A percentile compares a stretch with the other conserved stretches of the same genome.
Evolutionary conservation across 495 filamentous ascomycete genomes (phyloP).

Genomic region (Cercophora newfieldiana): DNA sequence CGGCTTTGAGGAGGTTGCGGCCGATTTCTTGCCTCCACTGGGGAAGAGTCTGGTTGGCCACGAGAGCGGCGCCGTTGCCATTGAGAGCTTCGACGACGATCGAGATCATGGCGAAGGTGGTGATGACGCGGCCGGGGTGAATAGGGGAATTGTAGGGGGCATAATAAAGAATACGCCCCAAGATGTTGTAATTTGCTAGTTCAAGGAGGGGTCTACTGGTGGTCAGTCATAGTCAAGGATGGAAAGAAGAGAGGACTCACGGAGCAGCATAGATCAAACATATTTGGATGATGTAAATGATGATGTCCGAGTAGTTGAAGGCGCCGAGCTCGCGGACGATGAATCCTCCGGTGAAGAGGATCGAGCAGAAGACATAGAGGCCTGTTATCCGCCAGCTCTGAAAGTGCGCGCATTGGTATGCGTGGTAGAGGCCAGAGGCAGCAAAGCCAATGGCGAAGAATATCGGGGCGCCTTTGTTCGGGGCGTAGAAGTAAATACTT

Average conservation of each 20-base stretch:
- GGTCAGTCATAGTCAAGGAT: not conserved
- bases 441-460: conserved; percentile 67
- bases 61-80: conserved; percentile 63
- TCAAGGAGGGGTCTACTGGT: conserved; percentile 65
- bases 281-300: conserved; percentile 59
- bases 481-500: conserved; percentile 71
- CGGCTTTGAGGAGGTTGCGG: conserved; percentile 61
- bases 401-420: conserved; percentile 64
- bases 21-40: conserved; percentile 51
- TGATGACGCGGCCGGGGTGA: conserved; percentile 73
- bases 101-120: conserved; percentile 70
- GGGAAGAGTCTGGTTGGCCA: conserved; percentile 55
- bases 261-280: conserved; percentile 64
- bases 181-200: conserved; percentile 71
- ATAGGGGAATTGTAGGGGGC: conserved; percentile 75
- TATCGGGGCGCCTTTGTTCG: conserved; percentile 70
- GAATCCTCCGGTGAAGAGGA: conserved; percentile 59
- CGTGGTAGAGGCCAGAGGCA: conserved; percentile 57
- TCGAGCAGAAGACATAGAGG: conserved; percentile 39
- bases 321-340: conserved; percentile 57
- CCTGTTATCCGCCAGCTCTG: conserved; percentile 46
- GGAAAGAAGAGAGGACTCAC: conserved; percentile 45
- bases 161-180: conserved; percentile 77
- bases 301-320: conserved; percentile 57
- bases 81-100: conserved; percentile 65